Evolutionary conservation across 75 land plant species (phyloP), one percentile per base, ranked within the genome.

Genomic region (Larix kaempferi): DNA sequence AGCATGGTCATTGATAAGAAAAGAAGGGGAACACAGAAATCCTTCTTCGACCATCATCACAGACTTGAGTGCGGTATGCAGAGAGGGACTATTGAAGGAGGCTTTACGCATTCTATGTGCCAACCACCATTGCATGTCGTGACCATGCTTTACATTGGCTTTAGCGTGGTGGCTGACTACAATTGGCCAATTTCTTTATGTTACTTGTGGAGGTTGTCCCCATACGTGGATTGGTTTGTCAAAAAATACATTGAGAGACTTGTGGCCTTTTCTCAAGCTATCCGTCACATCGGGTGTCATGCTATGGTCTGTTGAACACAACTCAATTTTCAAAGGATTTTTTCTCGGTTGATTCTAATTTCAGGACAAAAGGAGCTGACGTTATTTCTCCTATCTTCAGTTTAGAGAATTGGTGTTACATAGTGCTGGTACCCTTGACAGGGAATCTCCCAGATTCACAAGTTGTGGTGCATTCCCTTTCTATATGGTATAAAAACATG

Each of bases 271-370:
- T 77, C 39, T 92, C 56, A 92, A 85, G 80, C 86, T 94, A 56
- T 91, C 97, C 1, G 73, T 88, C 29, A 90, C 96, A 22, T 92
- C 96, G 22, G 90, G 89, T 3, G 74, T 92, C 29, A 94, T 94
- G 98, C 60, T 94, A 15, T 85, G 78, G 90, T 89, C 54, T 27
- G 67, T 60, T 44, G 49, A 1, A 56, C n/a, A 21, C 23, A 37
- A 6, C 11, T 26, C n/a, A 2, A 44, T 10, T 19, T 21, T 81
- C 58, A 72, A 71, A 54, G 67, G 56, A 29, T 21, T 29, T 16
- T 1, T 29, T 29, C 1, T 77, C 57, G 0, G 23, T 62, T 7
- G 13, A 0, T 17, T 13, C 33, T 14, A 13, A 64, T 14, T 41
- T 71, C 23, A 5, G 2, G 4, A 26, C 22, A 26, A 63, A 29